Percentiles rank a stretch among this genome's conserved stretches.
These are phyloP conservation scores for Marsdenia floribunda DNA, from an alignment of 257 asterid species.

Conservation along the genomic window DNA sequence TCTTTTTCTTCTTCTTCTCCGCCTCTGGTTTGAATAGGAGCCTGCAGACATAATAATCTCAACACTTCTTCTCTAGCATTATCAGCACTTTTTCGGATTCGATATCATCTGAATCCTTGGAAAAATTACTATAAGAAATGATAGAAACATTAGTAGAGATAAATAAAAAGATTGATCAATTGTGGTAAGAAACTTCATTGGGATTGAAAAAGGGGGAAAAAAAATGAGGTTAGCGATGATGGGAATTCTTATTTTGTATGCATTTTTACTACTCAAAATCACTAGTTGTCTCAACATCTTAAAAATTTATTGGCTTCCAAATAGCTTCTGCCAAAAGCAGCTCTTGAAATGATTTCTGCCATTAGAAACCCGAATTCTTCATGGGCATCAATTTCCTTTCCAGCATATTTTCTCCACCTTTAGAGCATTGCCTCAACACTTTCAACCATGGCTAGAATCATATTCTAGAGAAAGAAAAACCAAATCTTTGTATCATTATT, in stretches of 20 bases:
- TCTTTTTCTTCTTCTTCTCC: too few species aligned
- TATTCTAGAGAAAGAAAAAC: slow-evolving; percentile 25
- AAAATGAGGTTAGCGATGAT: neutral
- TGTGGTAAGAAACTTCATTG: neutral
- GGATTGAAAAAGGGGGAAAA: too few species aligned
- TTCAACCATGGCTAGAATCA: slow-evolving; percentile 48
- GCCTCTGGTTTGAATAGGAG: slow-evolving; percentile 23
- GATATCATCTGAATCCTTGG: slow-evolving; percentile 34
- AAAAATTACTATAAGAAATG: neutral
- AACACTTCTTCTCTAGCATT: slow-evolving; percentile 33
- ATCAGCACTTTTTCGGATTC: slow-evolving; percentile 55
- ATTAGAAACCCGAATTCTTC: too few species aligned
- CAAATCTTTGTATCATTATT: too few species aligned
- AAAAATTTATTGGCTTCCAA: slow-evolving; percentile 45
- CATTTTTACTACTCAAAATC: slow-evolving; percentile 9
- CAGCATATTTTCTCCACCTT: too few species aligned
- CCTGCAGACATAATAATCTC: slow-evolving; percentile 5
- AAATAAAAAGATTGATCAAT: neutral
- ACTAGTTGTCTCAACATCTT: slow-evolving; percentile 29
- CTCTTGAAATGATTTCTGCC: too few species aligned
- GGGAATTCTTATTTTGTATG: neutral
- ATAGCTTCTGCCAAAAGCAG: slow-evolving; percentile 62
- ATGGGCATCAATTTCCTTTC: too few species aligned
- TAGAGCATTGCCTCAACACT: slow-evolving; percentile 44
- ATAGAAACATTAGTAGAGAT: neutral